These are phyloP conservation scores for Saccharomycopsis sp. DNA, from an alignment of 805 yeast genomes.

Conservation along the genomic window DNA sequence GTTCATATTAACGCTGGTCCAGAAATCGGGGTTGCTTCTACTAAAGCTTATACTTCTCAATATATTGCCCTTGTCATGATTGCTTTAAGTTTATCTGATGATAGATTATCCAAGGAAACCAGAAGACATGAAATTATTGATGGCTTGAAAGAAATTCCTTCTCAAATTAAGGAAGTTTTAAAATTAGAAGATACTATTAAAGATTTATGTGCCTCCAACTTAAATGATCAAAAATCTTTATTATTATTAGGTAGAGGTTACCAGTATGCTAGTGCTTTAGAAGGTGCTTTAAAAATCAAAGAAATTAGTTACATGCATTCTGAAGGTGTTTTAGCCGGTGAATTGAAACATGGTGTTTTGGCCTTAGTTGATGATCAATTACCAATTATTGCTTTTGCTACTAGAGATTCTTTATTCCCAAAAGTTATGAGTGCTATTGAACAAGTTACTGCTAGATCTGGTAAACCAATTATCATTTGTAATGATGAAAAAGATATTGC, in stretches of 20 bases:
- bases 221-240: slow-evolving; percentile 77
- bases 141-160: slow-evolving; percentile 76
- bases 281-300: slow-evolving; percentile 96
- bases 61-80: slow-evolving; percentile 95
- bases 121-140: slow-evolving; percentile 82
- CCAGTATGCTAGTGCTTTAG: slow-evolving; percentile 94
- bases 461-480: slow-evolving; percentile 89
- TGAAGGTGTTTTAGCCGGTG: slow-evolving; percentile 99
- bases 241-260: slow-evolving; percentile 94
- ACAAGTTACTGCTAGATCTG: slow-evolving; percentile 95
- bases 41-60: slow-evolving; percentile 98
- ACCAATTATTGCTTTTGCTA: slow-evolving; percentile 93
- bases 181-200: slow-evolving; percentile 65
- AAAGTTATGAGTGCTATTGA: slow-evolving; percentile 91
- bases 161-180: slow-evolving; percentile 72
- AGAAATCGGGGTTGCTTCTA: slow-evolving; percentile 98
- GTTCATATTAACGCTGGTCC: slow-evolving; percentile 99
- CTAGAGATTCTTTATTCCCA: slow-evolving; percentile 93
- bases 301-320: slow-evolving; percentile 98
- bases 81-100: slow-evolving; percentile 91
- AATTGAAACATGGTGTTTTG: slow-evolving; percentile 94
- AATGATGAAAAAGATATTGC: slow-evolving; percentile 69
- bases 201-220: slow-evolving; percentile 56
- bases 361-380: slow-evolving; percentile 91
- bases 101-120: slow-evolving; percentile 60